phyloP scores from a whole-genome alignment of 257 asterid genomes.

The Lycium barbarum region DNA sequence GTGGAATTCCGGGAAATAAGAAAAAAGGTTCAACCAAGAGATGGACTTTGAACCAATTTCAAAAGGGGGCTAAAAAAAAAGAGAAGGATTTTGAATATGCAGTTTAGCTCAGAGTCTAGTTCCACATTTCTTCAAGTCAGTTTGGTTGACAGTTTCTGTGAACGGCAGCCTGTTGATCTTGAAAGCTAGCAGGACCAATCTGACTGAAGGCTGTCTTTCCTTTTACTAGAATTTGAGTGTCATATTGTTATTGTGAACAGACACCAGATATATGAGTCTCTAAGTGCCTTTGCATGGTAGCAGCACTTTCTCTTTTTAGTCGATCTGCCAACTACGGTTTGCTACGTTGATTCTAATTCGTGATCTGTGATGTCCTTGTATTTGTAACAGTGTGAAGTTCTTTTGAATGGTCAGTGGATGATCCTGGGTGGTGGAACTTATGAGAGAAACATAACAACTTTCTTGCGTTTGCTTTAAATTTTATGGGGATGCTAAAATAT shows the following conservation, averaged over 20 bases:
- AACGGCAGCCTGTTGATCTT: neutral
- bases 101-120: neutral
- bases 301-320: conserved; percentile 7
- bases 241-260: neutral
- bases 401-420: neutral
- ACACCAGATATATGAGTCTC: neutral
- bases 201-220: neutral
- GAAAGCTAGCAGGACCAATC: conserved; percentile 14
- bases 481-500: neutral
- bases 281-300: conserved; percentile 1
- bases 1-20: conserved; percentile 20
- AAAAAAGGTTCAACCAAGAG: neutral
- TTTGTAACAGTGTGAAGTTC: neutral
- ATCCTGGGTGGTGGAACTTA: neutral
- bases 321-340: conserved; percentile 3
- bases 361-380: neutral
- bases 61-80: too few species aligned
- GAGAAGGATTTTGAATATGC: neutral
- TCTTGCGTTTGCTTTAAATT: neutral
- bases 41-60: neutral
- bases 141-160: conserved; percentile 13
- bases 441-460: neutral
- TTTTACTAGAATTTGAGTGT: neutral
- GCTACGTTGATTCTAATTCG: conserved; percentile 1
- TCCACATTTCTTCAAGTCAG: neutral